These are phyloP conservation scores for Pelargonium fulgidum DNA, from an alignment of 441 rosid species.

Conservation along the genomic window DNA sequence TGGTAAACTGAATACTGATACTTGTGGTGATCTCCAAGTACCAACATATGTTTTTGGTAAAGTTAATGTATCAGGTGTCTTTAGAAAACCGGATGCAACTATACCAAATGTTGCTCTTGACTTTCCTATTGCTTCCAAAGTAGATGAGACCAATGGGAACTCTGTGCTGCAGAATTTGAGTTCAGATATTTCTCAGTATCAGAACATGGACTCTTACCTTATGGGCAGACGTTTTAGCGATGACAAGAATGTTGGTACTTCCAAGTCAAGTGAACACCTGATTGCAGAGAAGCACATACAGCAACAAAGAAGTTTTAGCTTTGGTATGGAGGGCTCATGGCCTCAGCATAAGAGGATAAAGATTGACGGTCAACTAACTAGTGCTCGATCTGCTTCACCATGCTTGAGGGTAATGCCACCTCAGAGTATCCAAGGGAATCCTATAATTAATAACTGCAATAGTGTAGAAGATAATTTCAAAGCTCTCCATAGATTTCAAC, in stretches of 20 bases:
- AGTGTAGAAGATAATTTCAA: conserved; percentile 15
- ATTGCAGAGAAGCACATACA: conserved; percentile 22
- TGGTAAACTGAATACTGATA: conserved; percentile 2
- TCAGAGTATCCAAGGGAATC: conserved; percentile 16
- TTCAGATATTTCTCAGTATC: conserved; percentile 12
- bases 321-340: conserved; percentile 28
- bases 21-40: conserved; percentile 14
- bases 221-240: conserved; percentile 15
- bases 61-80: conserved; percentile 7
- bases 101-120: conserved; percentile 10
- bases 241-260: conserved; percentile 21
- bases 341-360: conserved; percentile 50
- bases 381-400: conserved; percentile 29
- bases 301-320: conserved; percentile 23
- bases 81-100: conserved; percentile 7
- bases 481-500: conserved; percentile 20
- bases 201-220: conserved; percentile 15
- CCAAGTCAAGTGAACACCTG: conserved; percentile 27
- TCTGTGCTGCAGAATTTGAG: conserved; percentile 22
- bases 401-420: conserved; percentile 33
- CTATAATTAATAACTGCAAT: conserved; percentile 16
- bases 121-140: conserved; percentile 12
- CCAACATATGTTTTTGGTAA: conserved; percentile 13
- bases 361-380: conserved; percentile 25
- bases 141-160: conserved; percentile 21